These are phyloP conservation scores for Mollisiaceae sp. DNA, from an alignment of 2,329 filamentous ascomycete genomes.

Conservation along the genomic window DNA sequence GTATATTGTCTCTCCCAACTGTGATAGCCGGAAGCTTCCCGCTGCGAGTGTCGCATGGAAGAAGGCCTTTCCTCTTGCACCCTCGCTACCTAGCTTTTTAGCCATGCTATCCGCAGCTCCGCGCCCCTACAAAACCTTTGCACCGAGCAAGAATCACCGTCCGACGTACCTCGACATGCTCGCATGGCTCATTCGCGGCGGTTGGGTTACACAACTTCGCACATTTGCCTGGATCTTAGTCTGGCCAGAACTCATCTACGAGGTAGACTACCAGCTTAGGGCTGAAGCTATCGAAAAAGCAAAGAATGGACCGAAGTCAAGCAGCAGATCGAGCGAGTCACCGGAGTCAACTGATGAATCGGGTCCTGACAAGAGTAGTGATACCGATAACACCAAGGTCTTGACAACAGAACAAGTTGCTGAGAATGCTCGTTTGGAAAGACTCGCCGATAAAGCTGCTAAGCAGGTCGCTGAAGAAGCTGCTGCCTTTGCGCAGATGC, in stretches of 20 bases:
- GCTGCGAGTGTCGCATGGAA: constrained; percentile 75
- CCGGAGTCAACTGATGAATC: constrained; percentile 34
- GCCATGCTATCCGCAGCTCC: constrained; percentile 80
- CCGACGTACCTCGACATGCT: constrained; percentile 88
- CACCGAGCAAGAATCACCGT: constrained; percentile 86
- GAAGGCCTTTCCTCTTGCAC: constrained; percentile 80
- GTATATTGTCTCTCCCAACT: constrained; percentile 91
- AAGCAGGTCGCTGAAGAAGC: constrained; percentile 53
- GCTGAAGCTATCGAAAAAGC: constrained; percentile 52
- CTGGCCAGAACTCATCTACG: constrained; percentile 79
- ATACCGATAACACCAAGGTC: constrained; percentile 38
- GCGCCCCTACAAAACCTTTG: constrained; percentile 80
- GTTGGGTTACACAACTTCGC: constrained; percentile 92
- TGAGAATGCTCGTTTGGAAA: constrained; percentile 64
- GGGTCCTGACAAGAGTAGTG: constrained; percentile 25
- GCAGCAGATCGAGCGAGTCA: constrained; percentile 29
- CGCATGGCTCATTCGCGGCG: constrained; percentile 89
- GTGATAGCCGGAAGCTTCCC: constrained; percentile 74
- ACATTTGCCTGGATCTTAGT: constrained; percentile 91
- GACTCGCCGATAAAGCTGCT: constrained; percentile 60
- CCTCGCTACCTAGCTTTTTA: constrained; percentile 85
- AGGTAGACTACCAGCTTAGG: constrained; percentile 75
- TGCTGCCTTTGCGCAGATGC: constrained; percentile 38
- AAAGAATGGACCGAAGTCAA: constrained; percentile 40
- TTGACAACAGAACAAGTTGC: constrained; percentile 61